Evolutionary conservation across 2,329 filamentous ascomycete species (phyloP), one percentile per base, ranked within the genome.

Genomic region (Ascosphaera pollenicola): DNA sequence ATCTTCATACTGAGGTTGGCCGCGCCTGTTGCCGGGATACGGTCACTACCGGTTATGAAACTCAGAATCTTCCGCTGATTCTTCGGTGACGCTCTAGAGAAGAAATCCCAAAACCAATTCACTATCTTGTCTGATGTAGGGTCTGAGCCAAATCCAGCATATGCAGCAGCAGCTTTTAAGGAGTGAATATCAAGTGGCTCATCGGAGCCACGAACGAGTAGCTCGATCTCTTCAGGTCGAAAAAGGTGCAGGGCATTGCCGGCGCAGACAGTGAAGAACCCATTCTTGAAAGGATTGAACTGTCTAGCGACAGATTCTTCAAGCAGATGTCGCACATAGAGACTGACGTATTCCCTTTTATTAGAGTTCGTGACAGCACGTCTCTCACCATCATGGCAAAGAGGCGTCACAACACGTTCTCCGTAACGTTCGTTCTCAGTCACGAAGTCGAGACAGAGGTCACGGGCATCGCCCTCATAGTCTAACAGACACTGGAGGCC

Each of bases 221-320:
- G 68, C 54, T 93, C 85, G 44, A 94, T 91, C 54, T 94, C 85
- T 53, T 93, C 84, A 0, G 85, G 78, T 13, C 81, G 72, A 56
- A 93, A 93, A 2, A 94, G 68, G 1, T 78, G 82, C 28, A 93
- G 64, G 0, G 85, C 84, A 52, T 89, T 92, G 28, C 84, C 82
- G 28, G 78, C 80, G 52, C 83, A 92, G 19, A 93, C 82, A 0
- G 80, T 91, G 54, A 83, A 94, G 57, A 94, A 94, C 1, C 85
- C 85, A 40, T 84, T 73, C 53, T 89, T 89, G 65, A 94, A 94
- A 1, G 85, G 84, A 52, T 92, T 83, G 46, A 91, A 94, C 51
- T 93, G 84, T 32, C 81, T 70, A 31, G 70, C 63, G 1, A 93
- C 78, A 1, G 80, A 70, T 5, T 68, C 74, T 49, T 93, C 83